Evolutionary conservation across 192 early-diverging fungal genomes (phyloP).

Genomic region (Coemansia sp.): DNA sequence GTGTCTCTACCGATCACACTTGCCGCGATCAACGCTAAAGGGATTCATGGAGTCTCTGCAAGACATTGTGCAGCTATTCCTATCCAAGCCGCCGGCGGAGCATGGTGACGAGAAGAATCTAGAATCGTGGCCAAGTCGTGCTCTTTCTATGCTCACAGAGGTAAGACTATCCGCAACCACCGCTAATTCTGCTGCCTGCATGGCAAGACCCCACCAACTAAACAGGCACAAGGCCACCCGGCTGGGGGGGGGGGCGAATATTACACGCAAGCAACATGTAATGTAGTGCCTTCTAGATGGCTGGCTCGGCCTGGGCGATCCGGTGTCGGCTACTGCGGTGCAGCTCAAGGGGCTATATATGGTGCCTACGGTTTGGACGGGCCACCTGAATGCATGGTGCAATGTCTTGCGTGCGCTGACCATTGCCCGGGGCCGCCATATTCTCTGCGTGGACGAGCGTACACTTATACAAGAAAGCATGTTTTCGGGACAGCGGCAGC

Average conservation of each 20-base stretch:
- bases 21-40: not conserved
- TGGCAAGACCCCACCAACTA: too few species aligned
- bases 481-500: slow-evolving; percentile 41
- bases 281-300: slow-evolving; percentile 32
- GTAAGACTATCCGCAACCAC: too few species aligned
- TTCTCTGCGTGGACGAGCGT: slow-evolving; percentile 36
- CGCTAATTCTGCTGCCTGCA: too few species aligned
- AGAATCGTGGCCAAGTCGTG: slow-evolving; percentile 23
- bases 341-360: slow-evolving; percentile 13
- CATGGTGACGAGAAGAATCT: slow-evolving; percentile 8
- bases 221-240: too few species aligned
- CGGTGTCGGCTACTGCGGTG: not conserved
- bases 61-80: slow-evolving; percentile 2
- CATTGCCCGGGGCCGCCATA: slow-evolving; percentile 31
- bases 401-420: slow-evolving; percentile 37
- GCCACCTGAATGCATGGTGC: slow-evolving; percentile 37
- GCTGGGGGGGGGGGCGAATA: too few species aligned
- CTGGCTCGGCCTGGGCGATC: slow-evolving; percentile 14
- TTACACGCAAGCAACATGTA: not conserved
- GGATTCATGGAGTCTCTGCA: slow-evolving; percentile 27
- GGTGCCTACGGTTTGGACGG: slow-evolving; percentile 21
- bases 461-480: slow-evolving; percentile 44
- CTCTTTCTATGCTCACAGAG: slow-evolving; percentile 31
- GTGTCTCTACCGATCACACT: slow-evolving; percentile 15
- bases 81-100: slow-evolving; percentile 3